Base-by-base conservation (phyloP, 1,284 basidiomycete species). In the Austropuccinia psidii region DNA sequence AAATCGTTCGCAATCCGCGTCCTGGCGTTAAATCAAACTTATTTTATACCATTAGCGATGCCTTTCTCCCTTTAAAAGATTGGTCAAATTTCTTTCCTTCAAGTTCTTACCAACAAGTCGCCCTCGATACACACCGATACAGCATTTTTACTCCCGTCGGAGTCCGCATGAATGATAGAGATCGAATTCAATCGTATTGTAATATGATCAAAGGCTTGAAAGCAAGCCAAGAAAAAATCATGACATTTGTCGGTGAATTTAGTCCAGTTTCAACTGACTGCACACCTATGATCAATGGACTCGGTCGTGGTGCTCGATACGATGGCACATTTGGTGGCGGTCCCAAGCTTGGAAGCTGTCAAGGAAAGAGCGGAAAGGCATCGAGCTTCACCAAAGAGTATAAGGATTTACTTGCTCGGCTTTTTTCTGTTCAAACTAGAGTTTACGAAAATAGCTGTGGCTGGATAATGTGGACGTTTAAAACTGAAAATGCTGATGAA, bases 401-500 rank as follows among this genome's bases (percentile, higher is more conserved):
- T 85, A 95, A 93, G 31, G 85, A 84, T 0, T 91, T 90, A 84
- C 82, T 97, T 72, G 83, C 90, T 62, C 85, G 89, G 79, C 88
- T 86, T 81, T 97, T 88, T 87, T 91, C 94, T 80, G 89, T 90
- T 0, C 93, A 96, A 76, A 77, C 76, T 21, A 76, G 77, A 58
- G 77, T 78, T 17, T 80, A 79, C 33, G 67, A 70, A 84, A 86
- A 37, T 83, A 83, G 73, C 8, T 85, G 86, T 65, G 89, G 90
- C n/a, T 91, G 89, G 89, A 83, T 89, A n/a, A 89, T 85, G 79
- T 90, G 89, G 89, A 86, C 89, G 13, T 90, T 89, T 89, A 90
- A 90, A 85, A 88, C 86, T n/a, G 79, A 79, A 66, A 50, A 41
- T 15, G 78, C 78, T 0, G 77, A 78, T 60, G 81, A 81, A 27